These are phyloP conservation scores for Anisogramma anomala DNA, from an alignment of 2,329 filamentous ascomycete species.

Conservation along the genomic window DNA sequence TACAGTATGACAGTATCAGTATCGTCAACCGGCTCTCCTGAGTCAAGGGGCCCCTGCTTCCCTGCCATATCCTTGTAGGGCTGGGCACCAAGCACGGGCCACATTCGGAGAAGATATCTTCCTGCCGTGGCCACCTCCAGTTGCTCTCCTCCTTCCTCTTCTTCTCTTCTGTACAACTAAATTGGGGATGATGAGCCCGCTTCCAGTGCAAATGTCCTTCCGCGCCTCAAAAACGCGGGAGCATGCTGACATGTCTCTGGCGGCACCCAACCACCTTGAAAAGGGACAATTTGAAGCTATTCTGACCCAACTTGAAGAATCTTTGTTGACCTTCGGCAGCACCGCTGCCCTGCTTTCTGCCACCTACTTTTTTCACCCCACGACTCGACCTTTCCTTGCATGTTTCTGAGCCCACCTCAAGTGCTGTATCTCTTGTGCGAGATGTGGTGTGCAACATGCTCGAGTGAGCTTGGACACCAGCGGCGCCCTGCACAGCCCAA, in stretches of 20 bases:
- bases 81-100: conserved; percentile 7
- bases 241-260: conserved; percentile 54
- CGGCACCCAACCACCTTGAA: conserved; percentile 50
- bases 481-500: too few species aligned
- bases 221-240: conserved; percentile 36
- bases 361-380: conserved; percentile 18
- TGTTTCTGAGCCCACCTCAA: background rate
- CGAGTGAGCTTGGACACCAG: too few species aligned
- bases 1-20: too few species aligned
- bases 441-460: too few species aligned
- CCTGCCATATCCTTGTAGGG: background rate
- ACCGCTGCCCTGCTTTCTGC: conserved; percentile 19
- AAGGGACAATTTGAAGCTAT: conserved; percentile 49
- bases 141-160: conserved; percentile 19
- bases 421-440: background rate
- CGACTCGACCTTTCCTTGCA: conserved; percentile 4
- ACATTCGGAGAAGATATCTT: conserved; percentile 5
- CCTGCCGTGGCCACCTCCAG: too few species aligned
- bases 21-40: conserved; percentile 9
- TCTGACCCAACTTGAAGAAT: conserved; percentile 43
- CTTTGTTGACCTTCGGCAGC: conserved; percentile 23
- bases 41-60: conserved; percentile 2
- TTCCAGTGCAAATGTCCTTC: conserved; percentile 44
- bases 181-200: conserved; percentile 67
- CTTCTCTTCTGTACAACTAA: conserved; percentile 57